These are phyloP conservation scores for Chlorociboria aeruginascens DNA, from an alignment of 495 filamentous ascomycete species.

Conservation along the genomic window DNA sequence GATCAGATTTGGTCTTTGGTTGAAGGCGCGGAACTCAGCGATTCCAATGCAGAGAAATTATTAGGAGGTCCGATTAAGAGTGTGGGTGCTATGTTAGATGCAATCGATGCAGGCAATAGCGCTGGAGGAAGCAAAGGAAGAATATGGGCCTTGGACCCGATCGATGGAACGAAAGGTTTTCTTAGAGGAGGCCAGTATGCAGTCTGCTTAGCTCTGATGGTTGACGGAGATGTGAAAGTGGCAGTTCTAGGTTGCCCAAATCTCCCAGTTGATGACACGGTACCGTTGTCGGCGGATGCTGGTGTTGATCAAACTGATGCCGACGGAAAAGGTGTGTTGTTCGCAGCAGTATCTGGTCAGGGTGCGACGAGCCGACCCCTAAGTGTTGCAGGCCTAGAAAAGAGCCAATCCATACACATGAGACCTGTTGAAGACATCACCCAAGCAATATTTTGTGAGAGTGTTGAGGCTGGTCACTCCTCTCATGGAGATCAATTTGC, in stretches of 20 bases:
- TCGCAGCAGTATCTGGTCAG: conserved; percentile 63
- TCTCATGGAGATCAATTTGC: conserved; percentile 73
- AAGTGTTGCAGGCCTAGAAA: conserved; percentile 40
- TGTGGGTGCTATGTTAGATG: conserved; percentile 66
- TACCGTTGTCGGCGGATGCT: conserved; percentile 50
- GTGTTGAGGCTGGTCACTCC: conserved; percentile 84
- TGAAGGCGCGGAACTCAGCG: conserved; percentile 55
- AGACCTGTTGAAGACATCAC: conserved; percentile 58
- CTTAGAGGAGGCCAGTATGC: conserved; percentile 96
- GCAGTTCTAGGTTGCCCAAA: conserved; percentile 93
- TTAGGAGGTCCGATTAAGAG: conserved; percentile 62
- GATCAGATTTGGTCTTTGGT: conserved; percentile 77
- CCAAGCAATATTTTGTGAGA: conserved; percentile 84
- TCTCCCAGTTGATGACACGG: conserved; percentile 70
- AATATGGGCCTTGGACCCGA: conserved; percentile 95
- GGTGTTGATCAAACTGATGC: conserved; percentile 56
- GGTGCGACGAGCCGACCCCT: conserved; percentile 72
- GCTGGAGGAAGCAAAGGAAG: conserved; percentile 67
- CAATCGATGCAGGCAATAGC: conserved; percentile 76
- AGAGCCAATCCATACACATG: conserved; percentile 63
- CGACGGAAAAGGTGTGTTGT: conserved; percentile 65
- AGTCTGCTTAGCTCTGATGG: conserved; percentile 82
- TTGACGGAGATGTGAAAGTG: conserved; percentile 88
- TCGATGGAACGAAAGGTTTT: conserved; percentile 97
- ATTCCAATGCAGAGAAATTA: conserved; percentile 43